A percentile compares a stretch with the other conserved stretches of the same genome.
Evolutionary conservation across 257 asterid genomes (phyloP).

Genomic region (Lycium ferocissimum): DNA sequence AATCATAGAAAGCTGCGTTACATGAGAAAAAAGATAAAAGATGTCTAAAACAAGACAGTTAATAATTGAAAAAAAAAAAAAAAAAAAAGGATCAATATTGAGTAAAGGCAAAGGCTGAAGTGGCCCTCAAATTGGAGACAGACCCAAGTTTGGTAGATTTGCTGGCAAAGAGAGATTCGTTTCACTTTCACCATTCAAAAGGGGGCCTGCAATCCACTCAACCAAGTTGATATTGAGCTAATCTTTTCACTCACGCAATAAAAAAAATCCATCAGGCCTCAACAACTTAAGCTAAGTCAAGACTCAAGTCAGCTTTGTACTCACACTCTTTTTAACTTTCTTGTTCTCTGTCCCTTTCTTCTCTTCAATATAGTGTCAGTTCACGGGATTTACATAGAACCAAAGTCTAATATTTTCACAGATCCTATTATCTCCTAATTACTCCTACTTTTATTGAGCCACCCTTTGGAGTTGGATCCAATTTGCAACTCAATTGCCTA

Average conservation of each 20-base stretch:
- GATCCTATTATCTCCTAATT: background rate
- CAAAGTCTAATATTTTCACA: background rate
- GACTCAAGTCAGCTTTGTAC: constrained; percentile 9
- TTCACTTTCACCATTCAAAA: constrained; percentile 3
- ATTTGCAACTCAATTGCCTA: background rate
- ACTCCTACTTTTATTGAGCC: background rate
- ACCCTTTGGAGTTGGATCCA: background rate
- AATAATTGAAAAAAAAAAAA: background rate
- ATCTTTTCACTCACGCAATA: background rate
- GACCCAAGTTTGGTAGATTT: constrained; percentile 10
- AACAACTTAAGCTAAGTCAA: background rate
- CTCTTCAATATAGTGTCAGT: background rate
- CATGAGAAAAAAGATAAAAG: background rate
- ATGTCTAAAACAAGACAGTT: too few species aligned
- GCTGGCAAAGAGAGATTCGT: background rate
- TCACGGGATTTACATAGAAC: background rate
- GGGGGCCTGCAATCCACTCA: constrained; percentile 24
- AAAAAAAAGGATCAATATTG: constrained; percentile 6
- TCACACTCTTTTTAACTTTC: background rate
- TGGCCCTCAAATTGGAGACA: constrained; percentile 21
- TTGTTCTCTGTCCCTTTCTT: background rate
- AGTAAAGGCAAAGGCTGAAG: constrained; percentile 2
- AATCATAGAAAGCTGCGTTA: constrained; percentile 22
- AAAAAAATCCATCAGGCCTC: background rate
- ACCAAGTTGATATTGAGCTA: constrained; percentile 10